Evolutionary conservation across 306 rosid genomes (phyloP), one percentile per base, ranked within the genome.

Genomic region (Cucumis melo): DNA sequence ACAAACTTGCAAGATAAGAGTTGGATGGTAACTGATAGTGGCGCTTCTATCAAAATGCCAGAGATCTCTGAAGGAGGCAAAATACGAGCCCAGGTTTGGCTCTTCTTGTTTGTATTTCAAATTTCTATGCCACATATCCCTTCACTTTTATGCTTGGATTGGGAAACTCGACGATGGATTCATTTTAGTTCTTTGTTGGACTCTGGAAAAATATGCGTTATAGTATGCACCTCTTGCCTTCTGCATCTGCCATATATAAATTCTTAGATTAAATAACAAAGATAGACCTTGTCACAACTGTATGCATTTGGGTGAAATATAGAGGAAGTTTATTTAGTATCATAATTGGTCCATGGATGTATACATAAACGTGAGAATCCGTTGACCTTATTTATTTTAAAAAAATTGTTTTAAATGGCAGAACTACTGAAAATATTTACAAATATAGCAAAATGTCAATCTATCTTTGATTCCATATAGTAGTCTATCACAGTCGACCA

Each of bases 51-150:
- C 23, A 86, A 83, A 44, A 70, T 78, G 70, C 78, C 94, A 39
- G 94, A 87, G 83, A 88, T 72, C 86, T 84, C 90, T 27, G 75
- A 80, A 86, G 83, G 87, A 59, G 84, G 83, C 74, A 78, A 85
- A 83, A 15, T 79, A 46, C 80, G 75, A 83, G 63, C 91, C 80
- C 88, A 91, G 98, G 98, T 93, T 82, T 78, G 81, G 70, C 15
- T 82, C 65, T 63, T 80, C 46, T 20, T 32, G 23, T 36, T 36
- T 36, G 14, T 36, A 9, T 64, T 64, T 64, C 24, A 29, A 34
- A 36, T 17, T 64, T 17, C 9, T 64, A 36, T 64, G 50, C 71
- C n/a, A 36, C 34, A 38, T 36, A 36, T 17, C 46, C 71, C 44
- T 32, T 36, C 44, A 3, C 38, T 17, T 64, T 64, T 64, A 64